Evolutionary conservation across 1,284 basidiomycete genomes (phyloP), one percentile per base, ranked within the genome.

Genomic region (Microbotryum intermedium): DNA sequence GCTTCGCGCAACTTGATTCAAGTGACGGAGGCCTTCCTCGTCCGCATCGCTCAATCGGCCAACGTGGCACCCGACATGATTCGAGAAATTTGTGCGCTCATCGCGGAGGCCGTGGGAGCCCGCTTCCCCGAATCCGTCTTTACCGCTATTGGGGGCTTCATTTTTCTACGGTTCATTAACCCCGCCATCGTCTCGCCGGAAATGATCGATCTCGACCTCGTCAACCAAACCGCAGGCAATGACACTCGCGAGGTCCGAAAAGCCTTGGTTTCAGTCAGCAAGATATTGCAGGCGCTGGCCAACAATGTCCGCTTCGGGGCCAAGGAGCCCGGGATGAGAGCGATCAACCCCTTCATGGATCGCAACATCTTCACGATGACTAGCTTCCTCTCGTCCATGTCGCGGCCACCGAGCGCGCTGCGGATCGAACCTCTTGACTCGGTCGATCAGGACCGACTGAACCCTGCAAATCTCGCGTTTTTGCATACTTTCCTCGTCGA

Each of bases 221-320:
- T 86, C 1, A 80, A 81, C 50, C 86, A 86, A 45, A 73, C 77
- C 29, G n/a, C 23, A 1, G 25, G n/a, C 11, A 26, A 25, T 25
- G 58, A 59, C 44, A 74, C 74, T 58, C 72, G 78, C 67, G 74
- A 80, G 61, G 76, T 88, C 49, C 84, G 88, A 29, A 82, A 86
- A 53, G 89, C 88, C 4, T 77, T 94, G 25, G 84, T 90, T 77
- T 77, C 88, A 54, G 86, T 94, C 64, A 88, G 89, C 44, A 93
- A 92, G 75, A 85, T 94, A 58, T 85, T 93, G 52, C 90, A 94
- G 74, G 92, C 90, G 71, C 76, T 94, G 39, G 89, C 90, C 16
- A 95, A 94, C 76, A 93, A 94, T 68, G 87, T 93, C 45, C 83
- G 88, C 68, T 93, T 93, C 68, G 88, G 87, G 30, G 88, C 89